Base-by-base conservation (phyloP, 345 rosid species). In the Rubroshorea leprosula region DNA sequence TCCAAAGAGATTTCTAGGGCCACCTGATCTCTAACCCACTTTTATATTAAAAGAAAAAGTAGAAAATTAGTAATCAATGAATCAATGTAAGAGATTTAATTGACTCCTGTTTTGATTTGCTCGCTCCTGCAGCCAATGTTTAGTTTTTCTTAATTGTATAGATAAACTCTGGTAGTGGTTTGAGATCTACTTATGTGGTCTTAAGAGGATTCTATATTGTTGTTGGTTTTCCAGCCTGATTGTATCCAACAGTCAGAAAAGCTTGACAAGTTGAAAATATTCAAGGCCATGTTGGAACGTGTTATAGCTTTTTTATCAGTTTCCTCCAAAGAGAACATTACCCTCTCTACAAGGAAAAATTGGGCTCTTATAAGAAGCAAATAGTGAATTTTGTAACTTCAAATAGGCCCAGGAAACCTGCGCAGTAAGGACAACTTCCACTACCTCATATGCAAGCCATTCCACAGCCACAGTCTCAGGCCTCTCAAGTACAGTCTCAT, bases 251-350 rank as follows among this genome's bases (percentile, higher is more conserved):
- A 76, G 73, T 62, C 83, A 49, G 92, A 87, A 0, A 94, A 83
- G 71, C 61, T 84, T 62, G 97, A 85, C 0, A 86, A 78, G 80
- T 62, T 93, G 68, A 83, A 78, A 72, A 16, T 27, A 23, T 82
- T 80, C 54, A 89, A 72, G 80, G 15, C 23, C 38, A 71, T 80
- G 88, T 72, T 93, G 80, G 99, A 93, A 71, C 89, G 83, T 25
- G 21, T 82, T 55, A 73, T 89, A 60, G 0, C 35, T 6, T 64
- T 85, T 65, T 66, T 93, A 48, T 78, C 83, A 24, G 76, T 83
- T 66, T 8, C 87, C 64, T 8, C 87, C 23, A 89, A 87, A 72
- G 52, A 23, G 52, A 84, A 57, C 21, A 67, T 93, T 29, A 1
- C 14, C 49, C 83, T 76, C 61, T 7, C 23, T 61, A 72, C 64